Conservation (phyloP, 768 basidiomycete genomes). For the Coprinopsis marcescibilis region DNA sequence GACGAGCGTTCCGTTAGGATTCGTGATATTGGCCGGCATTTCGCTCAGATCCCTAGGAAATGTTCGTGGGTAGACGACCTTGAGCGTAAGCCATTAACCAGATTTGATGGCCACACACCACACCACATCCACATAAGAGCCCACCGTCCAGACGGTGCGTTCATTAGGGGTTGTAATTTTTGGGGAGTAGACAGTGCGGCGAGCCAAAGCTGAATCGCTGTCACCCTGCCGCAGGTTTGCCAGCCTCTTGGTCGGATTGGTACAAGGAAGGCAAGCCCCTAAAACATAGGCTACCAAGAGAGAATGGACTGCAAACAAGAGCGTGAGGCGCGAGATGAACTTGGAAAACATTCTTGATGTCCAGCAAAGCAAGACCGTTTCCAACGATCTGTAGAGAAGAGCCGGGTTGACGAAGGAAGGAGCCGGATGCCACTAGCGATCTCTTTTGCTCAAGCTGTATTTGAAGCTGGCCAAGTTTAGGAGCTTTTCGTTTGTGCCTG, state of each 20-base stretch:
- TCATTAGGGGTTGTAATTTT: neutral
- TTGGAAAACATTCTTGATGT: neutral
- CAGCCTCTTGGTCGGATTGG: neutral
- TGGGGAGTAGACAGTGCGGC: neutral
- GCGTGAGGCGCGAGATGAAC: neutral
- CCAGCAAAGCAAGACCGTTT: too few relatives aligned
- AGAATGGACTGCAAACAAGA: neutral
- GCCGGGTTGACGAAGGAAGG: too few relatives aligned
- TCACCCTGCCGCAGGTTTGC: neutral
- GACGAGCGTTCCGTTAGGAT: constrained; percentile 34
- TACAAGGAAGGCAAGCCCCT: neutral
- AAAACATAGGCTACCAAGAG: neutral
- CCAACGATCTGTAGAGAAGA: too few relatives aligned
- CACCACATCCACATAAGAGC: neutral
- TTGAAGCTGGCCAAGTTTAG: too few relatives aligned
- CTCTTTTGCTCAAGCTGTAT: too few relatives aligned
- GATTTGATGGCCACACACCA: neutral
- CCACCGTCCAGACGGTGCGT: neutral
- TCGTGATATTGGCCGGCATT: constrained; percentile 27
- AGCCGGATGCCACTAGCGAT: too few relatives aligned
- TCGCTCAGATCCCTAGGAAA: constrained; percentile 33
- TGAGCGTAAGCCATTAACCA: neutral
- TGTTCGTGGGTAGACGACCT: neutral
- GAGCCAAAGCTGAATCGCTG: too few relatives aligned
- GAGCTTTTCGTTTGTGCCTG: too few relatives aligned